phyloP scores from a whole-genome alignment of 345 rosid genomes.

The Fremontodendron californicum region DNA sequence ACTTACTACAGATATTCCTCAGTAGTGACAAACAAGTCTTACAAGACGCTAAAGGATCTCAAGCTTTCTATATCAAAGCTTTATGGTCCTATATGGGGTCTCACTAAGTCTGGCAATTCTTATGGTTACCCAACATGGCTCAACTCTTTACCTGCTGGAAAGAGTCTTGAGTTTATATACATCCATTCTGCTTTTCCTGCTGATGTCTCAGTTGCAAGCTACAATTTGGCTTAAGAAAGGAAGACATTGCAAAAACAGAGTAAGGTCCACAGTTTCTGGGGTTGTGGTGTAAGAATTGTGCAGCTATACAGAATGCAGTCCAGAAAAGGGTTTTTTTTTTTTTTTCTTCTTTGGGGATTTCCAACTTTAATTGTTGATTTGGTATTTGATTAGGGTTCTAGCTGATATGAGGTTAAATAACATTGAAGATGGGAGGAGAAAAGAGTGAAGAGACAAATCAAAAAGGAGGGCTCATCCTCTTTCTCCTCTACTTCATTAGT shows the following conservation, averaged over 20 bases:
- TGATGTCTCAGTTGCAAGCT: slow-evolving; percentile 61
- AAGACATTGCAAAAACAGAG: slow-evolving; percentile 13
- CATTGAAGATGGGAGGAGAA: slow-evolving; percentile 44
- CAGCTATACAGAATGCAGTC: slow-evolving; percentile 44
- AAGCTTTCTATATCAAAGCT: slow-evolving; percentile 69
- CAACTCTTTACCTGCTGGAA: slow-evolving; percentile 61
- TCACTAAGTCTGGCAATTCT: slow-evolving; percentile 46
- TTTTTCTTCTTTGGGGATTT: slow-evolving; percentile 10
- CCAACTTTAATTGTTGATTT: slow-evolving; percentile 29
- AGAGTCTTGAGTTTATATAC: slow-evolving; percentile 84
- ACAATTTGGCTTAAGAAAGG: slow-evolving; percentile 54
- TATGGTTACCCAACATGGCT: slow-evolving; percentile 85
- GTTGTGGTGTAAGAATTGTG: slow-evolving; percentile 47
- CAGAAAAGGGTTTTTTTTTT: slow-evolving; percentile 25
- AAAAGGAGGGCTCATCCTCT: slow-evolving; percentile 93
- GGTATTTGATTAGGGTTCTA: slow-evolving; percentile 30
- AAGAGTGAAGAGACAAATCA: slow-evolving; percentile 67
- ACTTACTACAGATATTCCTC: slow-evolving; percentile 85
- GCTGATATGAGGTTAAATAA: slow-evolving; percentile 38
- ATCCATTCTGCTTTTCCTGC: slow-evolving; percentile 76
- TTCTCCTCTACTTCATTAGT: slow-evolving; percentile 52
- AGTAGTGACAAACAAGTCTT: slow-evolving; percentile 68
- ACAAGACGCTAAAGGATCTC: slow-evolving; percentile 55
- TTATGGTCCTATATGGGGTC: slow-evolving; percentile 96
- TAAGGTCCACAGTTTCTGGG: slow-evolving; percentile 27